Base-by-base conservation (phyloP, 2,329 filamentous ascomycete species). In the Alternaria metachromatica region DNA sequence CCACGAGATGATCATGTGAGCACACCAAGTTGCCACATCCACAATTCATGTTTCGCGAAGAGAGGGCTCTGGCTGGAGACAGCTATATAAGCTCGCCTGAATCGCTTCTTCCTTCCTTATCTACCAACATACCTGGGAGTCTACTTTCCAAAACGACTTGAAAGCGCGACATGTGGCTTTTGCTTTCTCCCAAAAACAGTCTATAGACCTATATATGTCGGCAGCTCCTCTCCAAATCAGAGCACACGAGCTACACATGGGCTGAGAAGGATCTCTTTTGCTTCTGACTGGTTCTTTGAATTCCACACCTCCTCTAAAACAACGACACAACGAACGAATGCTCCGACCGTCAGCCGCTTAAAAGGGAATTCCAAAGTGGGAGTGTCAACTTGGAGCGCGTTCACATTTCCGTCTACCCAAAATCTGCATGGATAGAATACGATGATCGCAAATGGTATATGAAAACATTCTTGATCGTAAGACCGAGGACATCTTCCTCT, bases 1-100 rank as follows among this genome's bases (percentile, higher is more conserved):
- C 0, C 0, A 2, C 0, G 5, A n/a, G 4, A 41, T 5, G 0
- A 18, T 4, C 0, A 41, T 18, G 37, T 41, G 37, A 18, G 15
- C 15, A 18, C 9, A 41, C 15, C 37, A 41, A 18, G 37, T 10
- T 18, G 37, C 15, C 15, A n/a, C 15, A 3, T 41, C 33, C 15
- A n/a, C 15, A 18, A 2, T 3, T 3, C 33, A 3, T 3, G 8
- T 41, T n/a, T 0, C 3, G 33, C n/a, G 15, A 3, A 41, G n/a
- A 41, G 8, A 2, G 9, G 15, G n/a, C 37, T 41, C 33, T 10
- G 4, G 37, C n/a, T 18, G n/a, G 2, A 41, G 37, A 41, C 37
- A 18, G 37, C n/a, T 41, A 41, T 18, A 41, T 41, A 41, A 41
- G 5, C n/a, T 18, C n/a, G 0, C 4, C 37, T 11, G 1, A 18